Conservation (phyloP, 805 yeast genomes). For the Schwanniomyces sp. region DNA sequence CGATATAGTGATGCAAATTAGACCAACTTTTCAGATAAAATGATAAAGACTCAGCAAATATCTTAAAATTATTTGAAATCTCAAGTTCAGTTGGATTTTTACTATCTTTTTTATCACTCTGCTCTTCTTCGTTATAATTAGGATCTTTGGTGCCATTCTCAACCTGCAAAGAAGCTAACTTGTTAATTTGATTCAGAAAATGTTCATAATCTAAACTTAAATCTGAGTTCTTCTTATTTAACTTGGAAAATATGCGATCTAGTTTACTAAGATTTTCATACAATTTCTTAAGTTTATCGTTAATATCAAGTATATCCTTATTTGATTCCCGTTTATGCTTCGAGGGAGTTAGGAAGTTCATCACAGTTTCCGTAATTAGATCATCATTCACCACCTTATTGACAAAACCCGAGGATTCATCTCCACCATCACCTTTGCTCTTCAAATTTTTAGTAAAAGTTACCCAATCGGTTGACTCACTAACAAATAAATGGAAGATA, state of each 20-base stretch:
- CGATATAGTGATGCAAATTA: slow-evolving; percentile 50
- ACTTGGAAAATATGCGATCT: slow-evolving; percentile 74
- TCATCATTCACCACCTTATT: slow-evolving; percentile 59
- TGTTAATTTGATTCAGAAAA: slow-evolving; percentile 67
- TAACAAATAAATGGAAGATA: slow-evolving; percentile 64
- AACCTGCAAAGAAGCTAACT: slow-evolving; percentile 52
- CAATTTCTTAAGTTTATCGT: slow-evolving; percentile 77
- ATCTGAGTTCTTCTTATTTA: slow-evolving; percentile 70
- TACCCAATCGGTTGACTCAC: slow-evolving; percentile 72
- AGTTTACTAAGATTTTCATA: slow-evolving; percentile 80
- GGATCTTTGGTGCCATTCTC: slow-evolving; percentile 3
- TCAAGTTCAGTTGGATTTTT: slow-evolving; percentile 6
- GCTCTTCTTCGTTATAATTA: slow-evolving; percentile 1
- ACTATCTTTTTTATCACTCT: not conserved
- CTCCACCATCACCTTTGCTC: slow-evolving; percentile 14
- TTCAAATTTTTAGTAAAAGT: slow-evolving; percentile 61
- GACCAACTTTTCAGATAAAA: slow-evolving; percentile 41
- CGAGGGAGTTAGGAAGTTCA: slow-evolving; percentile 86
- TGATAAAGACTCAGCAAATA: slow-evolving; percentile 38
- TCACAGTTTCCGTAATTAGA: slow-evolving; percentile 82
- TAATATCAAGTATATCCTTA: slow-evolving; percentile 60
- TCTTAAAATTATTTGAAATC: slow-evolving; percentile 30
- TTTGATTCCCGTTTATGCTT: slow-evolving; percentile 71
- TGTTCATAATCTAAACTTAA: slow-evolving; percentile 71
- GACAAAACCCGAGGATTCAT: slow-evolving; percentile 25